A percentile compares a stretch with the other conserved stretches of the same genome.
Conservation (phyloP, 1,284 basidiomycete species). For the Paramarasmius palmivorus region DNA sequence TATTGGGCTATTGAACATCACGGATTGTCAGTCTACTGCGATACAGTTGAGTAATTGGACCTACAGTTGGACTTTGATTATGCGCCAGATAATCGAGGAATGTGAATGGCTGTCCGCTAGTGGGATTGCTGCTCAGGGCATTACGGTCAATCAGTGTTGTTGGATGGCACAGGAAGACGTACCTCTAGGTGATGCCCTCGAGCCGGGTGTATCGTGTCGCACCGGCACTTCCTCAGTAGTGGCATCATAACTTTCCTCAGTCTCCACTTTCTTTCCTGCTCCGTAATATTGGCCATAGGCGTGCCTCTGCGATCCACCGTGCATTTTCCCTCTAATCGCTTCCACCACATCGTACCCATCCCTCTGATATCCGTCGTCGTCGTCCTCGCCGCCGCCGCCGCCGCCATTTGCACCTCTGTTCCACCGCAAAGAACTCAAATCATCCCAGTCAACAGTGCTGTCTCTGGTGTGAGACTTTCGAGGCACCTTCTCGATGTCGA, state of each 20-base stretch:
- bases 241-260: not conserved
- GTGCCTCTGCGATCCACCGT: not conserved
- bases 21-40: not conserved
- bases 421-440: slow-evolving; percentile 8
- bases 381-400: not conserved
- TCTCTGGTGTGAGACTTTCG: not conserved
- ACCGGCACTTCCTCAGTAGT: not conserved
- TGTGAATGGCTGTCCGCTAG: not conserved
- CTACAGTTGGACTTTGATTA: slow-evolving; percentile 26
- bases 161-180: not conserved
- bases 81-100: slow-evolving; percentile 1
- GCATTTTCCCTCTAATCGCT: not conserved
- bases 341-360: not conserved
- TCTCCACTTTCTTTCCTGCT: not conserved
- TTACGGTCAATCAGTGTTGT: not conserved
- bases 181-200: not conserved
- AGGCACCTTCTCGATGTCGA: slow-evolving; percentile 1
- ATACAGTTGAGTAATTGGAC: slow-evolving; percentile 3
- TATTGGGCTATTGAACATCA: slow-evolving; percentile 32
- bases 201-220: not conserved
- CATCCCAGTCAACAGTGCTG: not conserved
- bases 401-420: slow-evolving; percentile 1
- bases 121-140: not conserved
- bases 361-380: not conserved
- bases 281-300: not conserved